Evolutionary conservation across 345 rosid species (phyloP), one percentile per base, ranked within the genome.

Genomic region (Trapa bicornis): DNA sequence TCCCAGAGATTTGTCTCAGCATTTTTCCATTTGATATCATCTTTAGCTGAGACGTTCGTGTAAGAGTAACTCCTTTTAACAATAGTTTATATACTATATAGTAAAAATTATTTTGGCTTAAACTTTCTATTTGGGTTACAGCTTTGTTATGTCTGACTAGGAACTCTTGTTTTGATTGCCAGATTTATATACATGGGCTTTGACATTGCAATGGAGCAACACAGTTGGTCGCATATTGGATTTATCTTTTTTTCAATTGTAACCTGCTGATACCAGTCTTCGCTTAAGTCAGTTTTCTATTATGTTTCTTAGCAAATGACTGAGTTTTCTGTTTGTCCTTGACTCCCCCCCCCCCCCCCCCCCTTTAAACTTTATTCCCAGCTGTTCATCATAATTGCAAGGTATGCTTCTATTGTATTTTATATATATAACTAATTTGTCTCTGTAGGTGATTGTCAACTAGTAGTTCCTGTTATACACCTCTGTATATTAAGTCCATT

Each of bases 161-260:
- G 43, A 68, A 47, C 48, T 57, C 15, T 66, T 57, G 76, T 70
- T 74, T 61, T 57, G 63, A 70, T 77, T 74, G 77, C 75, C 91
- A 94, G 99, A 78, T 94, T 94, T 74, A 94, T 94, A 69, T 94
- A 91, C 85, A 91, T 94, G 99, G 99, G 99, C 35, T 94, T 91
- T 78, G 97, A 89, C 81, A 94, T 94, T 76, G 97, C 96, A 65
- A 91, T 94, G 89, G 99, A 91, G 75, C 88, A 88, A 74, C 99
- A 94, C 74, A 91, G 99, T 77, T 94, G 99, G 99, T 91, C 99
- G 11, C 99, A 94, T 61, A 65, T 86, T 67, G 99, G 99, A 63
- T 94, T 94, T 77, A 91, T 91, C 79, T 86, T 81, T 72, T 89
- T 94, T 85, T 94, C 97, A 42, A 89, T 94, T 79, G 99, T 94